Evolutionary conservation across 495 filamentous ascomycete genomes (phyloP).

Genomic region (Lasiosphaeria miniovina): DNA sequence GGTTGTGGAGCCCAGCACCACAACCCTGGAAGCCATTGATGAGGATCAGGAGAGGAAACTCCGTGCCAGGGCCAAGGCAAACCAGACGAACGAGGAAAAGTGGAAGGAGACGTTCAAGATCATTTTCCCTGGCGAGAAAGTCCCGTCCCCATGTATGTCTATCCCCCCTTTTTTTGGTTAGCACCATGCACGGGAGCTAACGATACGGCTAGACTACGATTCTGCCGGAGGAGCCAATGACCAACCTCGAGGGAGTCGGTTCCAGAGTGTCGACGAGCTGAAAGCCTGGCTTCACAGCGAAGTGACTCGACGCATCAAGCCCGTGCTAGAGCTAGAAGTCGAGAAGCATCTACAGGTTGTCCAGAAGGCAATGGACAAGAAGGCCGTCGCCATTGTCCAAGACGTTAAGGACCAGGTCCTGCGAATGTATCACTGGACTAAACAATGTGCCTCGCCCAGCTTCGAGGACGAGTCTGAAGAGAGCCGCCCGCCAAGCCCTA

Average conservation of each 20-base stretch:
- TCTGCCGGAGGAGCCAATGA: not conserved
- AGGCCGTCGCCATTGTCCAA: slow-evolving; percentile 19
- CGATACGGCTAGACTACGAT: slow-evolving; percentile 16
- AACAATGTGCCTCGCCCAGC: slow-evolving; percentile 4
- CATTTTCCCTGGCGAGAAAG: slow-evolving; percentile 23
- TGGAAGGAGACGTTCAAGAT: slow-evolving; percentile 32
- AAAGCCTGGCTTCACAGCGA: slow-evolving; percentile 20
- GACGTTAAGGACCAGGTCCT: slow-evolving; percentile 18
- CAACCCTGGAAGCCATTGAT: slow-evolving; percentile 20
- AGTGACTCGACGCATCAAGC: slow-evolving; percentile 18
- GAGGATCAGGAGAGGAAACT: slow-evolving; percentile 31
- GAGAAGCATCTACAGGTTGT: slow-evolving; percentile 20
- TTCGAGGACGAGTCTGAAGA: not conserved
- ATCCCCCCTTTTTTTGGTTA: not conserved
- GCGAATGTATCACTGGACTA: slow-evolving; percentile 20
- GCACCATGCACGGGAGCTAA: not conserved
- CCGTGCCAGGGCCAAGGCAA: slow-evolving; percentile 20
- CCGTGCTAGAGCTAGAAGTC: slow-evolving; percentile 24
- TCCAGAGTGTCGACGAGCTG: slow-evolving; percentile 18
- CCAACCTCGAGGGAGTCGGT: slow-evolving; percentile 1
- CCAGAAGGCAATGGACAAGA: slow-evolving; percentile 17
- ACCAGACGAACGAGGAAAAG: slow-evolving; percentile 24
- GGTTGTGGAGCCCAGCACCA: slow-evolving; percentile 9
- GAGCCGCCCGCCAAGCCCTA: not conserved
- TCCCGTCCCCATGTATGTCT: slow-evolving; percentile 30